Evolutionary conservation across 2,329 filamentous ascomycete species (phyloP).

Genomic region (Fonsecaea erecta): DNA sequence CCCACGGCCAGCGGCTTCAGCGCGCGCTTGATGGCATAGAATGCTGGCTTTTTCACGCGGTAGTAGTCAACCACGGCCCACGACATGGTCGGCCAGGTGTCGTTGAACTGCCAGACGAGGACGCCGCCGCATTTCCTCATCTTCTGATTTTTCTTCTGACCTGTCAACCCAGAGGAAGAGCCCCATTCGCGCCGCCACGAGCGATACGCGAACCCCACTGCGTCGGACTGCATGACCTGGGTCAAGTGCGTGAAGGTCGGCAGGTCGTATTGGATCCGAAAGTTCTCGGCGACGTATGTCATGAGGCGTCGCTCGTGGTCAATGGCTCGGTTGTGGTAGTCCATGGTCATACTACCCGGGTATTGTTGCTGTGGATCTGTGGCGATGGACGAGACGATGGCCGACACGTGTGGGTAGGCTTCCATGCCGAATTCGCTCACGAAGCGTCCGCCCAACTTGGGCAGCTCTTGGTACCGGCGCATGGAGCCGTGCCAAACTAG

Average conservation of each 20-base stretch:
- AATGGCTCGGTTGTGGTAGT: conserved; percentile 95
- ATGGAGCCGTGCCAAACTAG: conserved; percentile 61
- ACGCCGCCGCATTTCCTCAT: conserved; percentile 50
- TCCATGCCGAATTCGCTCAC: conserved; percentile 96
- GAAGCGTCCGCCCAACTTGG: conserved; percentile 81
- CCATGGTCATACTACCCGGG: conserved; percentile 80
- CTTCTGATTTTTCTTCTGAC: conserved; percentile 27
- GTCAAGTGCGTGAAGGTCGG: conserved; percentile 70
- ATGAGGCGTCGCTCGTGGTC: conserved; percentile 85
- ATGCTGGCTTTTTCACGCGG: conserved; percentile 63
- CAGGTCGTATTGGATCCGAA: conserved; percentile 64
- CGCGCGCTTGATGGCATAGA: conserved; percentile 63
- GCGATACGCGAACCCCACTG: conserved; percentile 63
- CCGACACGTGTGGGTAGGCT: conserved; percentile 81
- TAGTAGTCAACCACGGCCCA: conserved; percentile 68
- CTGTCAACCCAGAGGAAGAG: conserved; percentile 37
- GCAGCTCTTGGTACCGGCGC: conserved; percentile 88
- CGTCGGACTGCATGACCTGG: conserved; percentile 65
- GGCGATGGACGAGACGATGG: conserved; percentile 72
- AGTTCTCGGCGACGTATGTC: conserved; percentile 86
- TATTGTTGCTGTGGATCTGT: conserved; percentile 71
- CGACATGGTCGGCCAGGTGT: conserved; percentile 64
- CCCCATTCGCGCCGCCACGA: conserved; percentile 57
- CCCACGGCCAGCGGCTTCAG: conserved; percentile 59
- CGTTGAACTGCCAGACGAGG: conserved; percentile 55